phyloP scores from a whole-genome alignment of 176 grass and related monocot genomes.

The Canna indica region DNA sequence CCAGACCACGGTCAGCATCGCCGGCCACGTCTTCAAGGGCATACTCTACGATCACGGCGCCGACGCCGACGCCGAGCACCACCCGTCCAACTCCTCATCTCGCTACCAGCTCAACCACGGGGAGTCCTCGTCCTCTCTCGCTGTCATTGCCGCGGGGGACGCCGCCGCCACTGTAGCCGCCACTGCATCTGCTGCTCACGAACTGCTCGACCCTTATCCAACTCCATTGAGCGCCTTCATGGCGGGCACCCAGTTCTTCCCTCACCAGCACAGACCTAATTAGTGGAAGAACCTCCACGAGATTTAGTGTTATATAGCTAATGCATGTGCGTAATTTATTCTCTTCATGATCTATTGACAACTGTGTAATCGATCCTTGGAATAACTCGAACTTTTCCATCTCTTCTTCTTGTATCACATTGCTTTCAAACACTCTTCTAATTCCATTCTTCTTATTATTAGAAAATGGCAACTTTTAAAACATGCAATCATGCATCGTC shows the following conservation, averaged over 20 bases:
- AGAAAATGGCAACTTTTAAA: neutral
- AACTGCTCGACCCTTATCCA: slow-evolving; percentile 78
- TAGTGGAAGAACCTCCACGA: neutral
- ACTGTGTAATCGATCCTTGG: neutral
- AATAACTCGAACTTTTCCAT: neutral
- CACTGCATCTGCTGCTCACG: slow-evolving; percentile 51
- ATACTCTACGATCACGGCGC: slow-evolving; percentile 81
- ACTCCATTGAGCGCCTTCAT: slow-evolving; percentile 54
- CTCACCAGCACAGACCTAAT: slow-evolving; percentile 37
- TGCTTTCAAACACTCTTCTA: neutral
- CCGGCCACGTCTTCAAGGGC: slow-evolving; percentile 88
- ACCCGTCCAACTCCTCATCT: slow-evolving; percentile 15
- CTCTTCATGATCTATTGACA: neutral
- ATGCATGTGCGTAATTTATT: neutral
- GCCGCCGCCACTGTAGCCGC: slow-evolving; percentile 7
- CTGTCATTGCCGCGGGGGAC: slow-evolving; percentile 29
- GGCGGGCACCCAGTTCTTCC: slow-evolving; percentile 50
- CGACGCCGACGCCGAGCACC: slow-evolving; percentile 1
- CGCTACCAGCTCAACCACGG: slow-evolving; percentile 37
- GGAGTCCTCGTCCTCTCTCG: slow-evolving; percentile 35
- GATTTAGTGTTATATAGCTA: neutral
- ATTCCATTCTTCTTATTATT: neutral
- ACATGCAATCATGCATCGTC: too few relatives aligned
- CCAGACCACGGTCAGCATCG: slow-evolving; percentile 73
- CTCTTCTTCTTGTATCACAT: too few relatives aligned